Evolutionary conservation across 805 yeast species (phyloP).

Genomic region (Saitoella complicata): DNA sequence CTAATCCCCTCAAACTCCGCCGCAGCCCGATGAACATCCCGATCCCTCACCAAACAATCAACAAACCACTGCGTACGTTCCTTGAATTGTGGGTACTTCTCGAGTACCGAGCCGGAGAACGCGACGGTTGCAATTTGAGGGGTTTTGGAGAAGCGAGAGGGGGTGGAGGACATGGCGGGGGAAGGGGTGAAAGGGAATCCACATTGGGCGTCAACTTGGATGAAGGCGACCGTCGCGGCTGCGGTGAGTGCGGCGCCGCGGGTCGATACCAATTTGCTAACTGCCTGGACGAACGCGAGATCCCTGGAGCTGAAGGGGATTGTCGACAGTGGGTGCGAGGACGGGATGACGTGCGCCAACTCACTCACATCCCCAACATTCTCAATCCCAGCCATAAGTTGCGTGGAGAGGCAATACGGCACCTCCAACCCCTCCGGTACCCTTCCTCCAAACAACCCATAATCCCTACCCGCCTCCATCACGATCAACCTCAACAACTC

Average conservation of each 20-base stretch:
- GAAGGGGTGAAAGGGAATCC: constrained; percentile 1
- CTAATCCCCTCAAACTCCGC: too few species aligned
- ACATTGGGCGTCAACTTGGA: too few species aligned
- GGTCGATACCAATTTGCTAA: constrained; percentile 18
- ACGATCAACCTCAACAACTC: constrained; percentile 61
- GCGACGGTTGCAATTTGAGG: constrained; percentile 15
- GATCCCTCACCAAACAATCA: constrained; percentile 8
- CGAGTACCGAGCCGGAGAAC: constrained; percentile 20
- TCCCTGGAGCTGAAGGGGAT: constrained; percentile 7
- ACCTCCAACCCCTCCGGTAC: constrained; percentile 15
- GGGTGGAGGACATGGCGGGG: constrained; percentile 15
- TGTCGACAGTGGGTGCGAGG: constrained; percentile 8
- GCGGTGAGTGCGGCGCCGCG: constrained; percentile 22
- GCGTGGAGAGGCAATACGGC: constrained; percentile 15
- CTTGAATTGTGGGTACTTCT: constrained; percentile 18
- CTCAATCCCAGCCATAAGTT: constrained; percentile 17
- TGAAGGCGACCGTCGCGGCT: constrained; percentile 12
- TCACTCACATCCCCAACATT: constrained; percentile 10
- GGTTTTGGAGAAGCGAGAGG: constrained; percentile 7
- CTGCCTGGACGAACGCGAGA: constrained; percentile 13
- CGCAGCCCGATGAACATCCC: not conserved
- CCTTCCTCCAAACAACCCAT: not conserved
- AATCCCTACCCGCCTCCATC: constrained; percentile 41
- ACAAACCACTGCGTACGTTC: constrained; percentile 17
- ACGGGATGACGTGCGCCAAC: constrained; percentile 14